Conservation (phyloP, 768 basidiomycete species). For the Boletus insuetus region DNA sequence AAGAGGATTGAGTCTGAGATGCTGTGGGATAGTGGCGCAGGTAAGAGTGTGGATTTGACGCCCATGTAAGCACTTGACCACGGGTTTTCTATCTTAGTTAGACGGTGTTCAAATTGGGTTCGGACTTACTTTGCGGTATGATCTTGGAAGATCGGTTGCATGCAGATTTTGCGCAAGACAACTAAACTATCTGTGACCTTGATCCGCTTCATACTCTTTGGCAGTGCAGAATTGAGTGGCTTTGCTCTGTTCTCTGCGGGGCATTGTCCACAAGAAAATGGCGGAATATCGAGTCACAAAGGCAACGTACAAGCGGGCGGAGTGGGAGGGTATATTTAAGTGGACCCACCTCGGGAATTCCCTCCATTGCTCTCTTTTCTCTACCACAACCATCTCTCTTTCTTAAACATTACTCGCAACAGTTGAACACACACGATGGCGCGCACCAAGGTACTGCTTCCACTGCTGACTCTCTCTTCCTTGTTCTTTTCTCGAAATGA, state of each 20-base stretch:
- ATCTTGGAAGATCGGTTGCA: too few relatives aligned
- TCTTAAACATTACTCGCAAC: background rate
- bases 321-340: slow-evolving; percentile 13
- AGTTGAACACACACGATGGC: slow-evolving; percentile 48
- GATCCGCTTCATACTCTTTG: too few relatives aligned
- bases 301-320: background rate
- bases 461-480: background rate
- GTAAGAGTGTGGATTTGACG: background rate
- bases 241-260: background rate
- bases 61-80: background rate
- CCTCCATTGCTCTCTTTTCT: slow-evolving; percentile 14
- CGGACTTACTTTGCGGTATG: too few relatives aligned
- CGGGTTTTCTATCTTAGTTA: too few relatives aligned
- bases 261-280: slow-evolving; percentile 28
- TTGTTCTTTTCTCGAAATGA: background rate
- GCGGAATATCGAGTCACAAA: background rate
- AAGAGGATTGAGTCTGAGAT: background rate
- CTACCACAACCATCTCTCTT: slow-evolving; percentile 19
- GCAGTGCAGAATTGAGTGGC: slow-evolving; percentile 5
- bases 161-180: too few relatives aligned
- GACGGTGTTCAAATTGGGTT: too few relatives aligned
- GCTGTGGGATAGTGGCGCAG: background rate
- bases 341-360: background rate
- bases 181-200: too few relatives aligned
- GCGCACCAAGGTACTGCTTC: slow-evolving; percentile 51